These are phyloP conservation scores for Candida anglica DNA, from an alignment of 805 yeast genomes.

Conservation along the genomic window DNA sequence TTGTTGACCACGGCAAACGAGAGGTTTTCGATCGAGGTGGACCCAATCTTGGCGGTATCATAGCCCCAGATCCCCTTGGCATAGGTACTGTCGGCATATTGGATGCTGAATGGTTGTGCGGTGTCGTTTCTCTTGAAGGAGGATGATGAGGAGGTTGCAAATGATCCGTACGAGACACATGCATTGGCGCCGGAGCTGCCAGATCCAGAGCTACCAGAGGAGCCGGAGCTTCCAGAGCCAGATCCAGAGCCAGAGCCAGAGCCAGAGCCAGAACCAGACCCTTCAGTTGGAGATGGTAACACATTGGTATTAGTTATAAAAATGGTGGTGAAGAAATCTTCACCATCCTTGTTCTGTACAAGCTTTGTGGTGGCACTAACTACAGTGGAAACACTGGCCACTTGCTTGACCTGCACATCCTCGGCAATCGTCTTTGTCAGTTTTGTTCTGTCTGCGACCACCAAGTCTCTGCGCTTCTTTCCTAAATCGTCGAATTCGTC, in stretches of 20 bases:
- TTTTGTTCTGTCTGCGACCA: too few relatives aligned
- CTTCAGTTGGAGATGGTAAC: constrained; percentile 1
- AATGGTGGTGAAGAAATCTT: too few relatives aligned
- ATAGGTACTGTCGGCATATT: constrained; percentile 45
- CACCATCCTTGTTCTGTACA: too few relatives aligned
- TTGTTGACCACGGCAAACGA: constrained; percentile 73
- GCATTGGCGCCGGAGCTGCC: too few relatives aligned
- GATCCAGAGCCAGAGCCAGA: not conserved
- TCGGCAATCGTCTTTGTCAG: too few relatives aligned
- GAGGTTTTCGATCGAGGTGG: constrained; percentile 42
- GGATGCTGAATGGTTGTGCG: constrained; percentile 36
- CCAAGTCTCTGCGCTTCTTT: too few relatives aligned
- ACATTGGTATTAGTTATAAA: not conserved
- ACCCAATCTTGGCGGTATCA: constrained; percentile 56
- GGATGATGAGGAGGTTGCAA: constrained; percentile 36
- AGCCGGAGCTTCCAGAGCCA: constrained; percentile 3
- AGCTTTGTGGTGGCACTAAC: too few relatives aligned
- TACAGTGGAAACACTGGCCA: too few relatives aligned
- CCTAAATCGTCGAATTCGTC: too few relatives aligned
- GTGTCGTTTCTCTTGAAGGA: constrained; percentile 39
- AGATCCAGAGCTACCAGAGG: constrained; percentile 4
- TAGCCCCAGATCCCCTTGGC: constrained; percentile 57
- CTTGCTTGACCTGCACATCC: too few relatives aligned
- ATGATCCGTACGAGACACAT: constrained; percentile 48
- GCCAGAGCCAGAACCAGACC: constrained; percentile 1